A percentile compares a stretch with the other conserved stretches of the same genome.
phyloP scores from a whole-genome alignment of 768 basidiomycete genomes.

The Polyporus arcularius region DNA sequence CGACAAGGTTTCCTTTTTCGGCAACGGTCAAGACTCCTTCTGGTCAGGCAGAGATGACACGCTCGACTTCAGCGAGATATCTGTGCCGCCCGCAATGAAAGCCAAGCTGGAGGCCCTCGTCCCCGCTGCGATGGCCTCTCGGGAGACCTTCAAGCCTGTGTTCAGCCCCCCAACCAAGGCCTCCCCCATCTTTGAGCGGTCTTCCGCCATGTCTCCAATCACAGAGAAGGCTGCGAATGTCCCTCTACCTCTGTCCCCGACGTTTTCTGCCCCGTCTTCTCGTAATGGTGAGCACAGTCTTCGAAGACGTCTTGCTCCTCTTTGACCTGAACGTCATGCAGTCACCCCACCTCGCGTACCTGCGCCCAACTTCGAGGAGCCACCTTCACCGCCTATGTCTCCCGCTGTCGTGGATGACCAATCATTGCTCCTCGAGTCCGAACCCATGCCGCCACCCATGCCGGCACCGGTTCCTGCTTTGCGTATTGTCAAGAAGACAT shows the following conservation, averaged over 20 bases:
- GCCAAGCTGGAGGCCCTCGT: constrained; percentile 24
- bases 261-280: constrained; percentile 3
- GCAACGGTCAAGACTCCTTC: constrained; percentile 30
- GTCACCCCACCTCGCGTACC: constrained; percentile 2
- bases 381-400: constrained; percentile 13
- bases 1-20: constrained; percentile 37
- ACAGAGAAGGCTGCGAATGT: constrained; percentile 4
- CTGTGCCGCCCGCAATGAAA: constrained; percentile 5
- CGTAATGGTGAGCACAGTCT: neutral
- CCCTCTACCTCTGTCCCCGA: constrained; percentile 13
- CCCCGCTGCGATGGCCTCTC: neutral
- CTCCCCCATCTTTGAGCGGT: neutral
- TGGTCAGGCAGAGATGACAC: constrained; percentile 25
- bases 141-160: neutral
- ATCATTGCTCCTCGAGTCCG: constrained; percentile 12
- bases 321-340: neutral
- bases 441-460: constrained; percentile 8
- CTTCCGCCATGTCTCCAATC: constrained; percentile 5
- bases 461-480: constrained; percentile 29
- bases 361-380: neutral
- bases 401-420: constrained; percentile 12
- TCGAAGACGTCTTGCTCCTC: neutral
- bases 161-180: constrained; percentile 1
- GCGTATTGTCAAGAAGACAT: constrained; percentile 32
- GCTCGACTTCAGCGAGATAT: constrained; percentile 25